Conservation (phyloP, 2,329 filamentous ascomycete genomes). For the Aspergillus fumigatiaffinis region DNA sequence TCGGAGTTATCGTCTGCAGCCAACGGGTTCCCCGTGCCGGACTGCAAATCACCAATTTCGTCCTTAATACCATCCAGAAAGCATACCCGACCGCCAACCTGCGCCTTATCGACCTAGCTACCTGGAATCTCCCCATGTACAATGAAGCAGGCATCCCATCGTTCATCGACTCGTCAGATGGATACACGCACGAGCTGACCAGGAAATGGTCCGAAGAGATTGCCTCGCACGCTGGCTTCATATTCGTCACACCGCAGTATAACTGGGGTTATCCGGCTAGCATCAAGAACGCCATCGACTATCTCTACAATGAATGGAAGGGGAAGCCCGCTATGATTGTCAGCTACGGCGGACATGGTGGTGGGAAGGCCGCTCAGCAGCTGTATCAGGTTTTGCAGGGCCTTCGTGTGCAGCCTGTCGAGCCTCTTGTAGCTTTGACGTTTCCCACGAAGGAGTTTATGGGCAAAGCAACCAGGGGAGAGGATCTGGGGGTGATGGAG, state of each 20-base stretch:
- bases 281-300: slow-evolving; percentile 62
- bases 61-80: slow-evolving; percentile 16
- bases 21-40: slow-evolving; percentile 29
- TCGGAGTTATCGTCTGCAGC: slow-evolving; percentile 29
- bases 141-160: slow-evolving; percentile 39
- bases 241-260: slow-evolving; percentile 48
- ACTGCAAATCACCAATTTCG: slow-evolving; percentile 25
- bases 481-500: slow-evolving; percentile 16
- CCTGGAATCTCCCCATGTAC: slow-evolving; percentile 33
- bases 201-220: slow-evolving; percentile 37
- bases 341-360: slow-evolving; percentile 50
- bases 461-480: slow-evolving; percentile 19
- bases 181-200: slow-evolving; percentile 36
- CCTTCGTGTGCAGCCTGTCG: slow-evolving; percentile 32
- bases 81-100: neutral
- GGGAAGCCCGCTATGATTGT: slow-evolving; percentile 54
- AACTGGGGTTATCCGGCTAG: slow-evolving; percentile 53
- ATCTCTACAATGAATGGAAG: slow-evolving; percentile 56
- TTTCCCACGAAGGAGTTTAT: slow-evolving; percentile 25
- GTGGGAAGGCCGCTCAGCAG: slow-evolving; percentile 35
- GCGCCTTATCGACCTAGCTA: slow-evolving; percentile 6
- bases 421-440: slow-evolving; percentile 24
- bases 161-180: slow-evolving; percentile 23
- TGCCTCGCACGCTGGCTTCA: slow-evolving; percentile 32
- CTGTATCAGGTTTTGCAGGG: slow-evolving; percentile 32